Base-by-base conservation (phyloP, 345 rosid species). In the Gossypium thurberi region DNA sequence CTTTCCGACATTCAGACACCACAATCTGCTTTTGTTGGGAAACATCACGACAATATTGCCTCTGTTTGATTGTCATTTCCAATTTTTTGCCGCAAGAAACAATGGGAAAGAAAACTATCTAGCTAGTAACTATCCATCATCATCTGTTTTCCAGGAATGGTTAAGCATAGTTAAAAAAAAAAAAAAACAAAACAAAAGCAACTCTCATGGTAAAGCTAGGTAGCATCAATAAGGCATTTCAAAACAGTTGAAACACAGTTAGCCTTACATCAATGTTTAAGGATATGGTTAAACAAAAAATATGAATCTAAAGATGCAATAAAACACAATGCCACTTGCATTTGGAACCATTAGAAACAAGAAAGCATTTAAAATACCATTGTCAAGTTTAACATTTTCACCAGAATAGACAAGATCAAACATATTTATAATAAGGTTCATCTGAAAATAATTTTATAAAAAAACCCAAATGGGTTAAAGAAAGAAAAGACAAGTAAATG, bases 61-160 rank as follows among this genome's bases (percentile, higher is more conserved):
- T 75, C 17, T 33, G 69, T 68, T 60, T 75, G 62, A 69, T 69
- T 21, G 62, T 50, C 73, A 68, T 69, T 70, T 75, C 72, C 0
- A 61, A 46, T 21, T 21, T 18, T 56, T 71, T 56, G 21, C 74
- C 2, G 13, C 61, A 8, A 51, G 0, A 14, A 25, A 55, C 28
- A 65, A 65, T 44, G 26, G 37, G 10, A 44, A 66, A 71, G 1
- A 11, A 33, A 33, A 71, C 57, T n/a, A 18, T 12, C 51, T 10
- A 20, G 14, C 65, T 57, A 67, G 55, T 8, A 70, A 18, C 15
- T 0, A 51, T 33, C 60, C 11, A 52, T 17, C 46, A 52, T 50
- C 10, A 46, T 43, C 72, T 69, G 72, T 50, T 50, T 68, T 26
- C 72, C 69, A 65, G 51, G 26, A 65, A 65, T 18, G 4, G 7